Evolutionary conservation across 2,329 filamentous ascomycete genomes (phyloP), one percentile per base, ranked within the genome.

Genomic region (Penicillium hesseltinei): DNA sequence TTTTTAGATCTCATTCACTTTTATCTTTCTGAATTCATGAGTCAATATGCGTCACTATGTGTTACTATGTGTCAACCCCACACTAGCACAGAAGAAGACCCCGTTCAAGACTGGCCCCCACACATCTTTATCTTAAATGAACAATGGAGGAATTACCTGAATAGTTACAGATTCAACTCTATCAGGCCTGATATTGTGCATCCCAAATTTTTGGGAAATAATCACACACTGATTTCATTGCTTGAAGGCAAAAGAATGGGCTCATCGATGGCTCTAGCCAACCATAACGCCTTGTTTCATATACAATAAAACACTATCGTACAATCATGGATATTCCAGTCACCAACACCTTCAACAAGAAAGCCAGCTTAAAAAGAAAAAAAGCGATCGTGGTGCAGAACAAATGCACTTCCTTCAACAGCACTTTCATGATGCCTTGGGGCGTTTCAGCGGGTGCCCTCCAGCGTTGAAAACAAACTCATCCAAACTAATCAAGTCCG

Each of bases 401-500:
- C 4, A 29, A 11, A n/a, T 25, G 3, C 15, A 23, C 21, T 17
- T 42, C 21, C 25, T 36, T 23, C 6, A 25, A 25, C n/a, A 2
- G 10, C 11, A 8, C 23, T 13, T 38, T 38, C 39, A 35, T 38
- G n/a, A 31, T n/a, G 8, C 11, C 9, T 29, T 10, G 8, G 47
- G 40, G 4, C 40, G 40, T 45, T 70, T 73, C 57, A 83, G 74
- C 15, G 80, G 79, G 72, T 84, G 81, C 36, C 81, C 81, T 62
- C 82, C 81, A 0, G 81, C 83, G 65, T 82, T 84, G 68, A 64
- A 64, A 11, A 62, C 54, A 55, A 59, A 64, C 9, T 89, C 82
- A 70, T 91, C 88, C 67, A 91, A 71, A 66, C 80, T 88, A 40
- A 89, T 77, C 31, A 86, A 65, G n/a, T 82, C 79, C 0, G 88